phyloP scores from a whole-genome alignment of 768 basidiomycete genomes.

The Tricholomella constricta region DNA sequence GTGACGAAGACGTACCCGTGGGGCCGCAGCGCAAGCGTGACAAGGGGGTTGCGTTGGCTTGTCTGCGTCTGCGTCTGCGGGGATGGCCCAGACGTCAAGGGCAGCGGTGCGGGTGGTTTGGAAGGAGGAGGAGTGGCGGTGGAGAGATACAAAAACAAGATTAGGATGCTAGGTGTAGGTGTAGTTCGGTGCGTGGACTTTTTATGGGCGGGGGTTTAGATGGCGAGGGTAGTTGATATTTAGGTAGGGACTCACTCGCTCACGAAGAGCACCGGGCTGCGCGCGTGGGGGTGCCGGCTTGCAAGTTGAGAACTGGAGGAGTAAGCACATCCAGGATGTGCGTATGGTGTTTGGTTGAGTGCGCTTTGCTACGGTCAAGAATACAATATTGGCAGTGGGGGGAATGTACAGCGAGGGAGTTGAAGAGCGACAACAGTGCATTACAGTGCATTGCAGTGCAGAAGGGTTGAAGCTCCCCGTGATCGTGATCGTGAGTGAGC shows the following conservation, averaged over 20 bases:
- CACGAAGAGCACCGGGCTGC: constrained; percentile 27
- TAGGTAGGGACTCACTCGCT: not conserved
- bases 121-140: constrained; percentile 25
- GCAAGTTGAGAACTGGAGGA: constrained; percentile 10
- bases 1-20: not conserved
- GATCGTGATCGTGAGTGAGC: no score
- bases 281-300: constrained; percentile 16
- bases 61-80: not conserved
- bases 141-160: no score
- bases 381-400: no score
- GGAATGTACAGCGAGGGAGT: no score
- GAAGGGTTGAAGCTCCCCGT: no score
- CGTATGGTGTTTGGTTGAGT: not conserved
- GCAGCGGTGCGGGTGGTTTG: constrained; percentile 19
- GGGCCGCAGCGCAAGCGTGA: constrained; percentile 5
- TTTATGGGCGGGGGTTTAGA: constrained; percentile 13
- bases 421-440: no score
- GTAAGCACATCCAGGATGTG: constrained; percentile 5
- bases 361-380: not conserved
- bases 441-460: no score
- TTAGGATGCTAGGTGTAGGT: constrained; percentile 25
- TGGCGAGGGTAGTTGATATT: not conserved
- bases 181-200: no score
- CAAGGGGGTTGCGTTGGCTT: not conserved
- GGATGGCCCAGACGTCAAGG: constrained; percentile 27